Evolutionary conservation across 192 early-diverging fungal genomes (phyloP), one percentile per base, ranked within the genome.

Genomic region (Umbelopsis isabellina): DNA sequence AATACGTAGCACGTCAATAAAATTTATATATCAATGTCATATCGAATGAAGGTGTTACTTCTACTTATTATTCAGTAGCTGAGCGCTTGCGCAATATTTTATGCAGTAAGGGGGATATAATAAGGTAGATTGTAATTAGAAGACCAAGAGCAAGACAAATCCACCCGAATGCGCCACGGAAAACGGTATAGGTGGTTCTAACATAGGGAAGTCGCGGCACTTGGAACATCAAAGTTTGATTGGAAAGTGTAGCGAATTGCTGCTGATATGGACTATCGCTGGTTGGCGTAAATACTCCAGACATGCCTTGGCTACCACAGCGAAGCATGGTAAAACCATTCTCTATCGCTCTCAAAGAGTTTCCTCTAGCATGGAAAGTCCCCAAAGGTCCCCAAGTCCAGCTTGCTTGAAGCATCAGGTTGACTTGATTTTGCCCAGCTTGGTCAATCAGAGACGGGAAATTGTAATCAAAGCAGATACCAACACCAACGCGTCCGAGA

Each of bases 321-420:
- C 83, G 55, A 22, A 84, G 78, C 46, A 79, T 37, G 1, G 76
- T 80, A 21, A 82, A 72, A 0, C 83, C 83, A 65, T 84, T 79
- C 23, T 84, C 83, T 25, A 82, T 77, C 3, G 81, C 76, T 68
- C 83, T 71, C 37, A 76, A 69, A 0, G 76, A 71, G 46, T 82
- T 79, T 12, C 75, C 70, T n/a, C 70, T 45, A 13, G 78, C 72
- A 53, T 82, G 79, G 22, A 79, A 52, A 37, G 72, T 67, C 48
- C 83, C 83, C 65, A 80, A 73, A 0, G 83, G 81, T 35, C 78
- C 83, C 83, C 81, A 84, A 1, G 78, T 84, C 73, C 80, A 77
- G 55, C 76, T 80, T 37, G 80, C 70, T 58, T 84, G 80, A n/a
- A 84, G 72, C 65, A 84, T 69, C 6, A 84, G 45, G 64, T 80